Conservation (phyloP, 1,284 basidiomycete genomes). For the Apiotrichum laibachii region DNA sequence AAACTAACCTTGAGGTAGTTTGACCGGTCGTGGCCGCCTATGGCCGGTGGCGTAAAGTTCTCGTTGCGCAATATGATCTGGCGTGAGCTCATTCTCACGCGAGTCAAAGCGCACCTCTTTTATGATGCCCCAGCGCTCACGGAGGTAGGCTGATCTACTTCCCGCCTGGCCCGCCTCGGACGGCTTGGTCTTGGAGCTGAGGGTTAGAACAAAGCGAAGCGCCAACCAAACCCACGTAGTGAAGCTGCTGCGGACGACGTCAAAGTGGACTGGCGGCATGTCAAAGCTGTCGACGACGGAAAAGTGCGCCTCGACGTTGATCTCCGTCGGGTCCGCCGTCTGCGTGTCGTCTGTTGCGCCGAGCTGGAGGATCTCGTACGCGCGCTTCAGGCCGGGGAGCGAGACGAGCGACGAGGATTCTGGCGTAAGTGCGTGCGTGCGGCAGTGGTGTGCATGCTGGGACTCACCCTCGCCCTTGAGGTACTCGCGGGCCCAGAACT, state of each 20-base stretch:
- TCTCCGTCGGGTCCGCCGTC: slow-evolving; percentile 57
- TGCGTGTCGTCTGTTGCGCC: slow-evolving; percentile 58
- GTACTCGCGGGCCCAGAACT: slow-evolving; percentile 81
- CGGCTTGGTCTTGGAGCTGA: slow-evolving; percentile 55
- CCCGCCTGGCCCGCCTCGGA: slow-evolving; percentile 74
- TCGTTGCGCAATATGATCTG: slow-evolving; percentile 79
- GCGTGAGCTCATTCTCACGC: not conserved
- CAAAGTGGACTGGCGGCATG: slow-evolving; percentile 91
- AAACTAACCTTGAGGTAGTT: slow-evolving; percentile 73
- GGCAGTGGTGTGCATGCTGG: not conserved
- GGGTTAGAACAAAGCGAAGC: not conserved
- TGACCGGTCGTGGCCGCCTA: slow-evolving; percentile 79
- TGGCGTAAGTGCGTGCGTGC: slow-evolving; percentile 7
- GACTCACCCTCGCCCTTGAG: slow-evolving; percentile 81
- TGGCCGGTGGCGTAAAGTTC: slow-evolving; percentile 89
- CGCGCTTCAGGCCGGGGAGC: slow-evolving; percentile 63
- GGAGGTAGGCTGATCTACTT: slow-evolving; percentile 68
- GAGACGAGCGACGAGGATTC: slow-evolving; percentile 41
- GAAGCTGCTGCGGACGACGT: slow-evolving; percentile 60
- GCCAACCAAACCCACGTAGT: slow-evolving; percentile 17
- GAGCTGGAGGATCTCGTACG: slow-evolving; percentile 77
- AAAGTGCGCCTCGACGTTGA: slow-evolving; percentile 82
- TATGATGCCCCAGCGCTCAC: slow-evolving; percentile 81
- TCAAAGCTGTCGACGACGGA: slow-evolving; percentile 85
- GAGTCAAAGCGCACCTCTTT: slow-evolving; percentile 59